Conservation (phyloP, 2,329 filamentous ascomycete genomes). For the Ophiocordyceps sinensis region DNA sequence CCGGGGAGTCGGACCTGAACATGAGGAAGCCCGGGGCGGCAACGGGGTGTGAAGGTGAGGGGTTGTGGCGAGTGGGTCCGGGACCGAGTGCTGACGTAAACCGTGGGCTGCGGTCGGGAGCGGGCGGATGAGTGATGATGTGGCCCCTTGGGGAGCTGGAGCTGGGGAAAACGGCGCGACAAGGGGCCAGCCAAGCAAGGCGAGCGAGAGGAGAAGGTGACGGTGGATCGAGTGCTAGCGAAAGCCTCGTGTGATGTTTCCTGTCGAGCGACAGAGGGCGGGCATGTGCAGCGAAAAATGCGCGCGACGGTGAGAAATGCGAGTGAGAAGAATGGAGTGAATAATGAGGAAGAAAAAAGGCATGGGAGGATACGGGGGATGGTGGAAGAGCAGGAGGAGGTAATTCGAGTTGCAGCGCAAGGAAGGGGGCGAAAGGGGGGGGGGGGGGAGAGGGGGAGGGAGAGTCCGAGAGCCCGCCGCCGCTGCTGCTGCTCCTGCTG, state of each 20-base stretch:
- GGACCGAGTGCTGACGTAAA: slow-evolving; percentile 18
- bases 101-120: slow-evolving; percentile 7
- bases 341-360: slow-evolving; percentile 13
- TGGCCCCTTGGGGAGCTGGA: slow-evolving; percentile 9
- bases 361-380: slow-evolving; percentile 6
- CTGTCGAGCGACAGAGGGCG: too few relatives aligned
- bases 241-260: slow-evolving; percentile 24
- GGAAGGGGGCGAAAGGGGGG: slow-evolving; percentile 11
- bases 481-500: neutral
- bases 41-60: slow-evolving; percentile 1
- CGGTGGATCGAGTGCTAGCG: slow-evolving; percentile 29
- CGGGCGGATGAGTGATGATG: slow-evolving; percentile 14
- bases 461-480: neutral
- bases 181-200: slow-evolving; percentile 1
- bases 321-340: too few relatives aligned
- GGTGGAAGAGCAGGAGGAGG: slow-evolving; percentile 1
- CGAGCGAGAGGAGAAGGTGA: slow-evolving; percentile 3
- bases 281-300: slow-evolving; percentile 2
- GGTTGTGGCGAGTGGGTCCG: neutral
- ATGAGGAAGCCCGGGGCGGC: slow-evolving; percentile 30
- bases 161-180: slow-evolving; percentile 3
- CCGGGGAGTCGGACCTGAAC: slow-evolving; percentile 45
- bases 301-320: slow-evolving; percentile 8
- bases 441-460: slow-evolving; percentile 6
- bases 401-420: slow-evolving; percentile 9